phyloP scores from a whole-genome alignment of 345 rosid genomes.

The Ceriops tagal region DNA sequence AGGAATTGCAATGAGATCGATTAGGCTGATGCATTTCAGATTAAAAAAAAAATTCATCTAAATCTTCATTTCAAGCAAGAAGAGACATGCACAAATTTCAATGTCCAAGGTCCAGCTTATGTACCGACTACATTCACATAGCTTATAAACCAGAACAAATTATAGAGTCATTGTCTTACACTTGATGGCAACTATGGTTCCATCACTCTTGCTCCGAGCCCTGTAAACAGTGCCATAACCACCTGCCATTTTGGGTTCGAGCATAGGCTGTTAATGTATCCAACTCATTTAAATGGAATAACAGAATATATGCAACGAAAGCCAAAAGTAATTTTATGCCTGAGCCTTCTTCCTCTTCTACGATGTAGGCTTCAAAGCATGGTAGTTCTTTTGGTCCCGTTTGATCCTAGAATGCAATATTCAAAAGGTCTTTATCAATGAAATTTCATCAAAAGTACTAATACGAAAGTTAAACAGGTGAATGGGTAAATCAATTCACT shows the following conservation, averaged over 20 bases:
- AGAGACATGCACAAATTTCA: too few relatives aligned
- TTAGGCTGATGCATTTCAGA: too few relatives aligned
- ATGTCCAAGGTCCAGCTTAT: too few relatives aligned
- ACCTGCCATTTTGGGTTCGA: slow-evolving; percentile 49
- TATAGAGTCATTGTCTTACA: slow-evolving; percentile 37
- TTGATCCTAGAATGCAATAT: slow-evolving; percentile 44
- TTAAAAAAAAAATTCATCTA: too few relatives aligned
- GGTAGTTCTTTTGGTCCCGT: slow-evolving; percentile 48
- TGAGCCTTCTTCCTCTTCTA: slow-evolving; percentile 91
- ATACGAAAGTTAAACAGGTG: neutral
- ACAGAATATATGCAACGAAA: neutral
- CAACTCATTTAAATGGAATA: neutral
- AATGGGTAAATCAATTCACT: neutral
- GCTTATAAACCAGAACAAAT: slow-evolving; percentile 17
- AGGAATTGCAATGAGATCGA: too few relatives aligned
- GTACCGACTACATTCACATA: too few relatives aligned
- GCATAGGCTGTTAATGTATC: slow-evolving; percentile 12
- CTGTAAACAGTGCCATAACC: slow-evolving; percentile 93
- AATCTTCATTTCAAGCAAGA: too few relatives aligned
- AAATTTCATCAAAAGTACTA: slow-evolving; percentile 3
- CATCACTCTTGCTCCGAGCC: slow-evolving; percentile 69
- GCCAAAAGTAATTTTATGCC: slow-evolving; percentile 39
- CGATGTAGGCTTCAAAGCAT: slow-evolving; percentile 61
- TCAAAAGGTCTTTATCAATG: neutral
- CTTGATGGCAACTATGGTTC: slow-evolving; percentile 78